Evolutionary conservation across 139 green algal genomes (phyloP).

Genomic region (Asterochloris sp.): DNA sequence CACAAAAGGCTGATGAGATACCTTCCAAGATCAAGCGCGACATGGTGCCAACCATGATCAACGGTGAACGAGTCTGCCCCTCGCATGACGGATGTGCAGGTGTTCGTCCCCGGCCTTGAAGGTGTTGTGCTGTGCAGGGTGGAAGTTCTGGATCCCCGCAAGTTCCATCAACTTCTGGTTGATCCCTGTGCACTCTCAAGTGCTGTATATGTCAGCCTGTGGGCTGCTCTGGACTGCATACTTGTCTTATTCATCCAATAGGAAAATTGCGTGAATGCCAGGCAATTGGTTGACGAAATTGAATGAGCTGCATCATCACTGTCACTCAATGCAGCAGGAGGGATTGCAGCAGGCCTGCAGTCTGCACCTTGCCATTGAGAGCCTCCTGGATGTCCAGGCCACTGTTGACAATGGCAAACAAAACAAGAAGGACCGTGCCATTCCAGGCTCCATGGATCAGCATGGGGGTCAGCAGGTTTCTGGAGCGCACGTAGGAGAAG

Average conservation of each 20-base stretch:
- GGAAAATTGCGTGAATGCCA: background rate
- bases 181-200: constrained; percentile 55
- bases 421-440: constrained; percentile 62
- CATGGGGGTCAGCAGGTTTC: constrained; percentile 88
- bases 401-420: constrained; percentile 53
- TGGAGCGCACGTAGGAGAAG: constrained; percentile 65
- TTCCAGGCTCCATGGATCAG: constrained; percentile 88
- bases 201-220: constrained; percentile 85
- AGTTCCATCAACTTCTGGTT: constrained; percentile 76
- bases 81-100: background rate
- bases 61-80: constrained; percentile 28
- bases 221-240: constrained; percentile 82
- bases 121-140: constrained; percentile 42
- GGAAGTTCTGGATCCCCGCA: constrained; percentile 89
- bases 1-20: constrained; percentile 38
- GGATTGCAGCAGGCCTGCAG: background rate
- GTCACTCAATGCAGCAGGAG: background rate
- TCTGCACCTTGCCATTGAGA: constrained; percentile 6
- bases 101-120: background rate
- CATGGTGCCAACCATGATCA: constrained; percentile 67
- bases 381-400: constrained; percentile 69
- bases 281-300: background rate
- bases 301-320: background rate
- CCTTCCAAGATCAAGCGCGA: constrained; percentile 60
- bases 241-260: constrained; percentile 64